Conservation (phyloP, 2,329 filamentous ascomycete species). For the Metarhizium brunneum region DNA sequence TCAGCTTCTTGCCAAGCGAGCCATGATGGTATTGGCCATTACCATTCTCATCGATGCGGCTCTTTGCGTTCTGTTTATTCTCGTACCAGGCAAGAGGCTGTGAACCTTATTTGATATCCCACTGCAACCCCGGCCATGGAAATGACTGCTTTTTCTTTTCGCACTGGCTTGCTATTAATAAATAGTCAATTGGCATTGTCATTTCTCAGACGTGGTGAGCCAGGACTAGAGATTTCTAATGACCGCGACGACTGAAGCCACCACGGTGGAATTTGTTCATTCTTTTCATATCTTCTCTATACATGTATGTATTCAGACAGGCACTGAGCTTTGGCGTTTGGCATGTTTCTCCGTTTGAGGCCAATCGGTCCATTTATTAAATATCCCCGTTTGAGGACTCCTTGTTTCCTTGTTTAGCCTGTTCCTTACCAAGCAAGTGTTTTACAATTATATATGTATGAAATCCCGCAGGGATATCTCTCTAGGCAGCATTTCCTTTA, state of each 20-base stretch:
- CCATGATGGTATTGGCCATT: conserved; percentile 69
- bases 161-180: not conserved
- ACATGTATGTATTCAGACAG: conserved; percentile 2
- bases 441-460: not conserved
- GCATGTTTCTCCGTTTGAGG: not conserved
- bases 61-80: conserved; percentile 84
- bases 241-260: conserved; percentile 6
- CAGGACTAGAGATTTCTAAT: not conserved
- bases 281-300: not conserved
- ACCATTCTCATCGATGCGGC: conserved; percentile 70
- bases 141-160: not conserved
- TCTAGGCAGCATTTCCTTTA: not conserved
- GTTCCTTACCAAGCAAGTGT: not conserved
- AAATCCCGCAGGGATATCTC: not conserved
- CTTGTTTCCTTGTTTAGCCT: not conserved
- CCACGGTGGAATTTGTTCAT: not conserved
- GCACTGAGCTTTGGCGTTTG: conserved; percentile 2
- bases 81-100: conserved; percentile 82
- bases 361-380: not conserved
- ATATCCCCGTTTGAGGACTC: not conserved
- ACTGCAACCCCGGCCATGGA: not conserved
- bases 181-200: not conserved
- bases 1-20: conserved; percentile 73
- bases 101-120: conserved; percentile 26
- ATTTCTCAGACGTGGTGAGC: not conserved